A percentile compares a stretch with the other conserved stretches of the same genome.
Evolutionary conservation across 306 rosid species (phyloP).

Genomic region (Corylus americana): DNA sequence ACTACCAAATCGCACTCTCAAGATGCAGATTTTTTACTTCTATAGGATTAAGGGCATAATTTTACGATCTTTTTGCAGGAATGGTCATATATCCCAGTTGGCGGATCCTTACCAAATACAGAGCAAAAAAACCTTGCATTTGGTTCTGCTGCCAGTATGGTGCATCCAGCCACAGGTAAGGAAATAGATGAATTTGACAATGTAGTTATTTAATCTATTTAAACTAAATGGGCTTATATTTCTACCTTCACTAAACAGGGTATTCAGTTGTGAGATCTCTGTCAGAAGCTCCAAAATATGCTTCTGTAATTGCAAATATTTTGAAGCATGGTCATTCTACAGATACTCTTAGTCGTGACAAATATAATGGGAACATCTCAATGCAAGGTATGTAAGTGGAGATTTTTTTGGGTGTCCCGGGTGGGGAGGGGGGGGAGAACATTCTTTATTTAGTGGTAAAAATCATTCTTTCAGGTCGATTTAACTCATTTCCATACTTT

Average conservation of each 20-base stretch:
- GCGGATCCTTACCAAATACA: slow-evolving; percentile 95
- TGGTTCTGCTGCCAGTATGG: slow-evolving; percentile 99
- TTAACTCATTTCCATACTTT: not conserved
- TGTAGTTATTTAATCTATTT: slow-evolving; percentile 20
- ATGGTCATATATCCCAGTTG: slow-evolving; percentile 99
- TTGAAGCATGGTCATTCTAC: slow-evolving; percentile 55
- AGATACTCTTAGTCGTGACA: slow-evolving; percentile 30
- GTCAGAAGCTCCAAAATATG: slow-evolving; percentile 96
- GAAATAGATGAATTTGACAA: slow-evolving; percentile 5
- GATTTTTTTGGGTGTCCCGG: not conserved
- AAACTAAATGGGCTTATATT: slow-evolving; percentile 13
- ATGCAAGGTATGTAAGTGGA: slow-evolving; percentile 57
- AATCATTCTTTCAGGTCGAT: not conserved
- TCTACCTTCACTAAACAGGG: slow-evolving; percentile 49
- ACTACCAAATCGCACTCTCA: slow-evolving; percentile 4
- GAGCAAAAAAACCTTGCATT: slow-evolving; percentile 95
- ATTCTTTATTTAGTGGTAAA: not conserved
- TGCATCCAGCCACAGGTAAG: slow-evolving; percentile 97
- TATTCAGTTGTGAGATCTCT: slow-evolving; percentile 97
- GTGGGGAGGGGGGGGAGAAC: not conserved
- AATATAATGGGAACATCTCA: slow-evolving; percentile 60
- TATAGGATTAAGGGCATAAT: slow-evolving; percentile 13
- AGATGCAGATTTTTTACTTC: slow-evolving; percentile 10
- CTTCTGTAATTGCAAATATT: slow-evolving; percentile 79
- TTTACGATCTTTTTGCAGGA: slow-evolving; percentile 51